phyloP scores from a whole-genome alignment of 208 protist species.

The Balamuthia mandrillaris region DNA sequence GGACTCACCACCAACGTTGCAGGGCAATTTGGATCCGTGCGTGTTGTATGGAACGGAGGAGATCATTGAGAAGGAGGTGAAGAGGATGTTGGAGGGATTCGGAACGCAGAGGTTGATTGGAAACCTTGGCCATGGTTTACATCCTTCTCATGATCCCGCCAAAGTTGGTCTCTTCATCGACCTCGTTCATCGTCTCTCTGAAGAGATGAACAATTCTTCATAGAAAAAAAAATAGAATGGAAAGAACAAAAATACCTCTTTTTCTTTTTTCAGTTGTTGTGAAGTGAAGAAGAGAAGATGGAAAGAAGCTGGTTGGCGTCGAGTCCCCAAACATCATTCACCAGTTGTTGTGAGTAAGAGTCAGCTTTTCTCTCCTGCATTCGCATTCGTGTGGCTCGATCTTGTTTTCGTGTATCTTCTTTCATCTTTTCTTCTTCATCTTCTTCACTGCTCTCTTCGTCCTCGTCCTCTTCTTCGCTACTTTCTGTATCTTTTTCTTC shows the following conservation, averaged over 20 bases:
- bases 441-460: no score
- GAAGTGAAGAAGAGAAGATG: no score
- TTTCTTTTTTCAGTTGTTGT: neutral
- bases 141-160: conserved; percentile 68
- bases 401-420: no score
- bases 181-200: conserved; percentile 67
- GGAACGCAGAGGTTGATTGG: conserved; percentile 71
- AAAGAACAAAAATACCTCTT: conserved; percentile 1
- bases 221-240: conserved; percentile 21
- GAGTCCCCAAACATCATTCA: no score
- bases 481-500: no score
- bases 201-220: conserved; percentile 50
- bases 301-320: no score
- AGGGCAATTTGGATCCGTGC: conserved; percentile 74
- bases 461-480: no score
- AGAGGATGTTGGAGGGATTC: conserved; percentile 64
- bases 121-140: conserved; percentile 83
- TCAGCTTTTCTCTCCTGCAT: no score
- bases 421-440: no score
- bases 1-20: conserved; percentile 50
- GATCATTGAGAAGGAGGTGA: conserved; percentile 22
- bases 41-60: conserved; percentile 59
- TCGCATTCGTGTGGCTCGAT: no score
- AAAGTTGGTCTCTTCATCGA: conserved; percentile 67
- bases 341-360: no score